Conservation (phyloP, 1,139 yeast genomes). For the Hemisphaericaspora subhashii region DNA sequence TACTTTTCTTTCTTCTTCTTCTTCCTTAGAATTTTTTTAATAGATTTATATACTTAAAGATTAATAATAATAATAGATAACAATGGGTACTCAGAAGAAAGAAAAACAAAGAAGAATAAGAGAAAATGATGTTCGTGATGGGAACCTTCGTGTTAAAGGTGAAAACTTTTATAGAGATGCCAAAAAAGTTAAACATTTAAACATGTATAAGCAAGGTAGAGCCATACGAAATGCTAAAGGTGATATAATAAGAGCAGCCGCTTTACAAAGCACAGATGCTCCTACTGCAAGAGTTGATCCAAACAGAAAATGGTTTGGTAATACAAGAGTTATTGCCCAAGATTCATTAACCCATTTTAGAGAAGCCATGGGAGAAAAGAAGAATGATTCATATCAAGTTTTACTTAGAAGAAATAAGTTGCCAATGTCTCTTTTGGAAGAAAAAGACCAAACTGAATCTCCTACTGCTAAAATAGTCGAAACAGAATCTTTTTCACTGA, state of each 20-base stretch:
- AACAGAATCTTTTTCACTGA: conserved; percentile 76
- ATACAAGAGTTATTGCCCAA: conserved; percentile 95
- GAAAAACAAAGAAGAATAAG: conserved; percentile 85
- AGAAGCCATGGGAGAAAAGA: conserved; percentile 88
- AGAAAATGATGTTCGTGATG: conserved; percentile 80
- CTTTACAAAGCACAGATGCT: conserved; percentile 80
- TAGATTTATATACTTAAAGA: too few species aligned
- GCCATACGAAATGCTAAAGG: conserved; percentile 87
- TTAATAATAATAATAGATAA: not conserved
- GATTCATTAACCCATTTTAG: conserved; percentile 94
- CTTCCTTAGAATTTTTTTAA: too few species aligned
- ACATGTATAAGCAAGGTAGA: conserved; percentile 90
- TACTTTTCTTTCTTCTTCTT: too few species aligned
- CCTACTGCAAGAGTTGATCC: conserved; percentile 96
- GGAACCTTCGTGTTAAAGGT: conserved; percentile 91
- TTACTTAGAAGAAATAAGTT: conserved; percentile 84
- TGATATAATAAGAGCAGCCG: conserved; percentile 84
- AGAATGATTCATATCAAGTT: conserved; percentile 85
- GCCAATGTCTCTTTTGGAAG: conserved; percentile 94
- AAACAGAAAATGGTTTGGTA: conserved; percentile 96
- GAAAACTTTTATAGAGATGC: conserved; percentile 97
- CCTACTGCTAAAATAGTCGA: conserved; percentile 83
- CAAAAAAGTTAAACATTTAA: conserved; percentile 82
- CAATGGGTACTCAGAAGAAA: conserved; percentile 91
- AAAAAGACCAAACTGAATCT: conserved; percentile 68